Base-by-base conservation (phyloP, 768 basidiomycete genomes). In the Lentinula boryana region DNA sequence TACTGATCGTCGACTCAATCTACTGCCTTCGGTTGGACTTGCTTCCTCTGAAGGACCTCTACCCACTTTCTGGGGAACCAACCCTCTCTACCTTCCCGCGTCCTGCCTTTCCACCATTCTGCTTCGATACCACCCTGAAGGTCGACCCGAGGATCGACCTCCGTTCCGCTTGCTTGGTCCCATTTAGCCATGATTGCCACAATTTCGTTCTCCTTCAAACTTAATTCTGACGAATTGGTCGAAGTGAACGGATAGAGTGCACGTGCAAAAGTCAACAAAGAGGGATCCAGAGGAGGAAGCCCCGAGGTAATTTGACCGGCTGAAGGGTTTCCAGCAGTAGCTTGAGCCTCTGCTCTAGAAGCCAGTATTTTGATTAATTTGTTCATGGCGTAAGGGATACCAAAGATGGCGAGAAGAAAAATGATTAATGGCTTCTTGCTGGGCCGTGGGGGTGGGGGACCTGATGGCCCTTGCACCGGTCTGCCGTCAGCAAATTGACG, bases 61-160 rank as follows among this genome's bases (percentile, higher is more conserved):
- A 95, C 93, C 83, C 89, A 95, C 65, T 89, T 93, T 61, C 78
- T 82, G 1, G 95, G 95, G 81, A 98, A 97, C 93, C 94, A 98
- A 0, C 95, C 95, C 65, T 91, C 87, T 65, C 88, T 80, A 0
- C 95, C 95, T 65, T 97, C 95, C 60, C 95, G 79, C 62, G 91
- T 95, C 50, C 95, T 81, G 1, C 95, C 95, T 71, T 86, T 88
- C 95, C 94, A 98, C 95, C 95, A 98, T 60, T 94, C 95, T 4
- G 79, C 84, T 60, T 78, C 75, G 27, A 38, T 27, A 9, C 44
- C 32, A 31, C 76, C 70, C 58, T 85, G 79, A 18, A 87, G 75
- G 63, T 84, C 81, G 52, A 81, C 64, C 23, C 88, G 74, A 2
- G 87, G 84, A 64, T 90, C 85, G 4, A 88, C 86, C 61, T 87